Evolutionary conservation across 1,139 yeast genomes (phyloP), one percentile per base, ranked within the genome.

Genomic region (Diutina neorugosa): DNA sequence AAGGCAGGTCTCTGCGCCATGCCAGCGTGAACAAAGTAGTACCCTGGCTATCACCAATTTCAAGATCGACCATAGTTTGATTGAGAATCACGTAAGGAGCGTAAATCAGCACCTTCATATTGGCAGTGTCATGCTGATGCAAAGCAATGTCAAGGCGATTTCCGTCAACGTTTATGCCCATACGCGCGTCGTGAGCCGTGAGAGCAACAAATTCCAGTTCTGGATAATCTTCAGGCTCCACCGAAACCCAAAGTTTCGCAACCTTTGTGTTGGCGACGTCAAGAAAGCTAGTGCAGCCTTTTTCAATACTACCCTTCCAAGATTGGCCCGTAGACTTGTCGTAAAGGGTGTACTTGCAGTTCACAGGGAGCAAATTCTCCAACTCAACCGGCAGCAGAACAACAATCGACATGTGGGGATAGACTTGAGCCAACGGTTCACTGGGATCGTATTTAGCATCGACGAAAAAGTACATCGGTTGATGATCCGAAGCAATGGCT

Each of bases 351-450:
- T 86, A 90, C 21, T 79, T 74, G 53, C 91, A 69, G 60, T 89
- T 96, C 63, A 78, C 87, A 0, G 99, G 98, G 52, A 94, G 67
- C 55, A 89, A 70, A 60, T 94, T 94, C 60, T 86, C 91, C 57
- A 94, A 75, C 60, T 87, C 89, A 44, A 94, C 69, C 0, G 98
- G 98, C 0, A 98, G 91, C 0, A 95, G 83, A 21, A 94, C 70
- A 1, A 84, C 78, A 44, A 93, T 68, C 11, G 74, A 79, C 88
- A 93, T 78, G 61, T 88, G 95, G 0, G 98, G 98, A 61, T 89
- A 94, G 0, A 86, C 77, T 57, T 76, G 75, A 0, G 88, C 78
- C 46, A 90, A 70, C 0, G 90, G 93, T 57, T 86, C 93, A 18
- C 76, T 72, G 34, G 68, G 64, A 60, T 86, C 82, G 63, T 69